phyloP scores from a whole-genome alignment of 1,284 basidiomycete genomes.

The Moesziomyces antarcticus region DNA sequence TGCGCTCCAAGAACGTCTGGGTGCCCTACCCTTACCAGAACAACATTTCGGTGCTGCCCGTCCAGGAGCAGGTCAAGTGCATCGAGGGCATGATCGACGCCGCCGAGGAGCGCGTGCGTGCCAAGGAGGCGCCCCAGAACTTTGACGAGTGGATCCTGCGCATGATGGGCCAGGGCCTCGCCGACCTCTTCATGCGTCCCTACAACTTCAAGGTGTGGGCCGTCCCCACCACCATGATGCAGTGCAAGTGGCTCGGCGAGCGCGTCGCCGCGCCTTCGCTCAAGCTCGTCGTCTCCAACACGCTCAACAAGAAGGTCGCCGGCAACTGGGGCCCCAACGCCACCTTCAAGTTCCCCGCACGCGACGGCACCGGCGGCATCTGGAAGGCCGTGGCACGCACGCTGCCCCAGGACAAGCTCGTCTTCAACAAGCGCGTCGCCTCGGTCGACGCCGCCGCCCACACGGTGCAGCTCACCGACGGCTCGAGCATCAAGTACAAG shows the following conservation, averaged over 20 bases:
- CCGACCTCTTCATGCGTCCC: constrained; percentile 72
- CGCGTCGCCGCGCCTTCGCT: constrained; percentile 72
- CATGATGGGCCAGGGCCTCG: constrained; percentile 71
- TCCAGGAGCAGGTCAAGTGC: constrained; percentile 71
- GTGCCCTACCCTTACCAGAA: constrained; percentile 72
- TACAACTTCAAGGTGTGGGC: constrained; percentile 74
- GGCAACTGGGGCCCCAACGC: constrained; percentile 73
- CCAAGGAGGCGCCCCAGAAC: constrained; percentile 68
- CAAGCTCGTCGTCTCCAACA: constrained; percentile 71
- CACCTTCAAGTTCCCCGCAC: constrained; percentile 72
- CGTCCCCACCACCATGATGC: constrained; percentile 71
- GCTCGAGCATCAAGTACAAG: constrained; percentile 70
- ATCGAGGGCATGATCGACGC: constrained; percentile 72
- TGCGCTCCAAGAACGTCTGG: constrained; percentile 70
- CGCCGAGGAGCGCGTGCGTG: constrained; percentile 65
- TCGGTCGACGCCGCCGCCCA: constrained; percentile 69
- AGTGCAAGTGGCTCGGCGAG: constrained; percentile 73
- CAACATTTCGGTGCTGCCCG: constrained; percentile 71
- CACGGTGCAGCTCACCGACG: constrained; percentile 69
- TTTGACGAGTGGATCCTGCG: constrained; percentile 72
- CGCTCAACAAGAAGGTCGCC: constrained; percentile 71
- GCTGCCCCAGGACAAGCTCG: constrained; percentile 69
- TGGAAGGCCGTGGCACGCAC: constrained; percentile 72
- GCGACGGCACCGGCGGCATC: constrained; percentile 72
- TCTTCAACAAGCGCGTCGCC: constrained; percentile 68